Conservation (phyloP, 2,329 filamentous ascomycete genomes). For the Fusarium sp. region DNA sequence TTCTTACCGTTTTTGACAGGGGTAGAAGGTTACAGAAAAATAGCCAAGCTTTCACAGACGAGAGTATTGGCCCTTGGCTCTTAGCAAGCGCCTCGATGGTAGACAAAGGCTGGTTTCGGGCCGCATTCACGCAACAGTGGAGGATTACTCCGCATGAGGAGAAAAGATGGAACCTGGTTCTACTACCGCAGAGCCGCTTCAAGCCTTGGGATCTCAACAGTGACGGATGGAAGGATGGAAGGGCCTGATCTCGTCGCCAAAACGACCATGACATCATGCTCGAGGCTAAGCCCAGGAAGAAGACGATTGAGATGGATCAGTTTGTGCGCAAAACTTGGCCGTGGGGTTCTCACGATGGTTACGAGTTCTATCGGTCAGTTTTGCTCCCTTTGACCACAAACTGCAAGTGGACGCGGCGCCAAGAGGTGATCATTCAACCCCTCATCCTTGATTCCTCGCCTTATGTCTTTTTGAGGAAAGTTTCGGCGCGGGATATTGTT, state of each 20-base stretch:
- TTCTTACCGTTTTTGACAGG: no score
- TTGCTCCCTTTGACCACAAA: background rate
- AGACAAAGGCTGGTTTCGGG: no score
- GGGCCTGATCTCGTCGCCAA: background rate
- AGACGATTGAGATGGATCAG: background rate
- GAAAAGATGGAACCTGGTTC: background rate
- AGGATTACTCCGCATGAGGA: background rate
- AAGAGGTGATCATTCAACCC: background rate
- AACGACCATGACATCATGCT: background rate
- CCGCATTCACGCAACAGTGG: no score
- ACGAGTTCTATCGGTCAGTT: background rate
- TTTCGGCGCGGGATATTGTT: background rate
- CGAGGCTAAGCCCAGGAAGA: background rate
- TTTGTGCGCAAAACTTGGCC: background rate
- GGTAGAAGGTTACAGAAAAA: no score
- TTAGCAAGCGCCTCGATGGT: no score
- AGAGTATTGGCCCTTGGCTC: no score
- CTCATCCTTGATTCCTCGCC: background rate
- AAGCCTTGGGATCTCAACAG: background rate
- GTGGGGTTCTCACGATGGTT: background rate
- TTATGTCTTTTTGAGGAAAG: background rate
- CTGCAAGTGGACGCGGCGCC: background rate
- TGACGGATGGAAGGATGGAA: background rate
- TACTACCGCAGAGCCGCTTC: background rate
- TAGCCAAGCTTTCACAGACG: no score